Percentiles rank a stretch among this genome's conserved stretches.
These are phyloP conservation scores for Chloranthus sessilifolius DNA, from an alignment of 164 flowering plant species.

Conservation along the genomic window DNA sequence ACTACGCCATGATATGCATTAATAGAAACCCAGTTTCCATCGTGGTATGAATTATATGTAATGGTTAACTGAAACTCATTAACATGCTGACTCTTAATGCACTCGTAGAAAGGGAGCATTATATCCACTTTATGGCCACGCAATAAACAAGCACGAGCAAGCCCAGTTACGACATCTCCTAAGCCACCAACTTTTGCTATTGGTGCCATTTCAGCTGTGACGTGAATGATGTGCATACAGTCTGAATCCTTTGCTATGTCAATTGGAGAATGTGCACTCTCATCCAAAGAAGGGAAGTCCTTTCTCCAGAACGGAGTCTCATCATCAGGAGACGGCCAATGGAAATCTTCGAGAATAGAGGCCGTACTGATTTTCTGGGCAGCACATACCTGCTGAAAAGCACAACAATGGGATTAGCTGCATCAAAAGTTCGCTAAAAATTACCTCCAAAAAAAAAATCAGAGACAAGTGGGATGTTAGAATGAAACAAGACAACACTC, in stretches of 20 bases:
- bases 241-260: conserved; percentile 38
- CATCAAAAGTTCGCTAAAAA: background rate
- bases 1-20: conserved; percentile 49
- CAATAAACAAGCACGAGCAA: conserved; percentile 52
- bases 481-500: background rate
- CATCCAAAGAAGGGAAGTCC: conserved; percentile 30
- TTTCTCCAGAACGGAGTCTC: conserved; percentile 56
- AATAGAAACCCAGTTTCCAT: conserved; percentile 48
- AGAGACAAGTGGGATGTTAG: background rate
- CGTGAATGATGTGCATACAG: conserved; percentile 47
- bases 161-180: conserved; percentile 81
- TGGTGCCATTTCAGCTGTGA: conserved; percentile 80
- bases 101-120: conserved; percentile 67
- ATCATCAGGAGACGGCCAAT: conserved; percentile 68
- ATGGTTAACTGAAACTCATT: conserved; percentile 27
- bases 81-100: conserved; percentile 45
- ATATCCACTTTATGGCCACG: conserved; percentile 62
- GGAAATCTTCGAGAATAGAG: conserved; percentile 12
- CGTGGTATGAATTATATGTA: conserved; percentile 46
- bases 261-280: conserved; percentile 13
- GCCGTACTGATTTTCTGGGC: conserved; percentile 12
- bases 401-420: background rate
- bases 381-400: conserved; percentile 20
- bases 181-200: conserved; percentile 73
- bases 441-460: background rate